Evolutionary conservation across 2,329 filamentous ascomycete genomes (phyloP).

Genomic region (Trichoderma aggressivum): DNA sequence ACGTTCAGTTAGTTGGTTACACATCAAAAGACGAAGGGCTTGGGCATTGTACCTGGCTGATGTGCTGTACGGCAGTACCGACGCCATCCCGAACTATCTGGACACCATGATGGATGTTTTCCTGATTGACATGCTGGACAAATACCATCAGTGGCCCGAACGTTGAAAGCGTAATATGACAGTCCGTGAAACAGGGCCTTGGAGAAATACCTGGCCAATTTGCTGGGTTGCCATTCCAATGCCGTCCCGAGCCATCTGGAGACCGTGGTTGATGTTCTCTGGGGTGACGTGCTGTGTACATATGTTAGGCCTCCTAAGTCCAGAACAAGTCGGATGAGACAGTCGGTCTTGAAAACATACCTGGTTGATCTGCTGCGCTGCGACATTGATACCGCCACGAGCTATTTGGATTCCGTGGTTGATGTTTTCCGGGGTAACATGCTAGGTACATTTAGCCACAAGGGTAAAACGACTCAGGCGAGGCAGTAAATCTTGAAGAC

Average conservation of each 20-base stretch:
- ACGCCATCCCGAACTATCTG: background rate
- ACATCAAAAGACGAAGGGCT: background rate
- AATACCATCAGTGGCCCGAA: background rate
- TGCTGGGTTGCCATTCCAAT: background rate
- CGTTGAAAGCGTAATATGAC: background rate
- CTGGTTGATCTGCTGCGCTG: background rate
- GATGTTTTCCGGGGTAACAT: background rate
- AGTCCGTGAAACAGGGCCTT: background rate
- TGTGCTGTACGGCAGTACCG: background rate
- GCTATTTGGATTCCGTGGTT: background rate
- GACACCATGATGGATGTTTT: background rate
- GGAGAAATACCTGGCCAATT: background rate
- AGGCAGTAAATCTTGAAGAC: background rate
- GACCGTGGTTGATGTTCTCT: background rate
- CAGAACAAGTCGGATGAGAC: background rate
- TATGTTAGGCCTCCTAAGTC: background rate
- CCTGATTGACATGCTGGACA: background rate
- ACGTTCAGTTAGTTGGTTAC: background rate
- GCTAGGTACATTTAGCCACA: background rate
- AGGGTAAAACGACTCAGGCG: background rate
- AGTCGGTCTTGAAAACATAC: background rate
- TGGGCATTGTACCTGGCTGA: background rate
- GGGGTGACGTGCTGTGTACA: background rate
- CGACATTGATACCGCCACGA: background rate
- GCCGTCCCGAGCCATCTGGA: background rate